Evolutionary conservation across 1,284 basidiomycete species (phyloP), one percentile per base, ranked within the genome.

Genomic region (Afroboletus lepidellus): DNA sequence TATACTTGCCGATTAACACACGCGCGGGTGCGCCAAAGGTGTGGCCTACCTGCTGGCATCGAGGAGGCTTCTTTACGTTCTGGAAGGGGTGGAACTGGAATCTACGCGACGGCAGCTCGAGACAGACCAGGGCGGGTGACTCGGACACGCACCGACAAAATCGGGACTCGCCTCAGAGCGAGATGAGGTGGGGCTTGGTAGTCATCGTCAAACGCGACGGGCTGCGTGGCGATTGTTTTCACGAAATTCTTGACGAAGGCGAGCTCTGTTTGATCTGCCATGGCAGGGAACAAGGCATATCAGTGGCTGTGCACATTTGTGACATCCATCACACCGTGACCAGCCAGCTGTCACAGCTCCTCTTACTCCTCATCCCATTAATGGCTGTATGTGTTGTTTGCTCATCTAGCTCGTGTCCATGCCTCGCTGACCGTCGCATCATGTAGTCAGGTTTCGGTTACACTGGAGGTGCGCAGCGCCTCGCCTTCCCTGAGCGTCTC

Each of bases 151-250:
- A 89, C 89, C 50, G 80, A 80, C 37, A 93, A 74, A 13, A 89
- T 73, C 11, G 87, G 84, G n/a, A 93, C 77, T 64, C 79, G 87
- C 70, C 80, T 87, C 33, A 91, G 80, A 33, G 84, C 80, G 57
- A 87, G 78, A 56, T 84, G 75, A 1, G 84, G 78, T 0, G 88
- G 85, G 45, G 90, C 86, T 63, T 87, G 83, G 71, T 87, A 93
- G 66, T 90, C 85, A 67, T 90, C 81, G 23, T 75, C 69, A 66
- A 87, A 92, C 9, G 77, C 78, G 48, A 94, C 77, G 25, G 85
- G 84, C 63, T 90, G 86, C 2, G 77, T 71, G 0, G 81, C 77
- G 57, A 96, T 69, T 12, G 82, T 84, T 58, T 84, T 87, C 44
- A 85, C 71, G 60, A 89, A 87, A 7, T 81, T 80, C 65, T 84